Evolutionary conservation across 768 basidiomycete species (phyloP).

Genomic region (Sporobolomyces roseus): DNA sequence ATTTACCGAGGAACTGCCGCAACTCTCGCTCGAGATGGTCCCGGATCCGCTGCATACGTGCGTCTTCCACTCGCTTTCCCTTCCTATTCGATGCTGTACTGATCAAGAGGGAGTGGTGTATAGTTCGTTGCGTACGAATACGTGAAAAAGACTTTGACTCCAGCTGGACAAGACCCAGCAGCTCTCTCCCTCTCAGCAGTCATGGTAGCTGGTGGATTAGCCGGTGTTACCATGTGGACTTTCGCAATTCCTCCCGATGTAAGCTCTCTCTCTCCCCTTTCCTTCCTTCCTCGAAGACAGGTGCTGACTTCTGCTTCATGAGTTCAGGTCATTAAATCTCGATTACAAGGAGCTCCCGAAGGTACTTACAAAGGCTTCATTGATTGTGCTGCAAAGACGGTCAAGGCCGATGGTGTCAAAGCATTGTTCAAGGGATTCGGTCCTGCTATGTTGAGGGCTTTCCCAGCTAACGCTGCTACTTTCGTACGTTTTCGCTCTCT

Average conservation of each 20-base stretch:
- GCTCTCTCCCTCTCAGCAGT: constrained; percentile 80
- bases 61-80: neutral
- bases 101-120: constrained; percentile 52
- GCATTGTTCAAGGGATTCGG: constrained; percentile 97
- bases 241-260: constrained; percentile 96
- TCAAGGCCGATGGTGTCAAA: constrained; percentile 71
- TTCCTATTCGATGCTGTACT: constrained; percentile 50
- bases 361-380: constrained; percentile 94
- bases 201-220: constrained; percentile 85
- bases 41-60: constrained; percentile 88
- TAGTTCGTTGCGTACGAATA: constrained; percentile 90
- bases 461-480: constrained; percentile 94
- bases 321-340: constrained; percentile 85
- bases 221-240: constrained; percentile 97
- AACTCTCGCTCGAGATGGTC: constrained; percentile 91
- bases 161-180: constrained; percentile 69
- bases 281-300: neutral
- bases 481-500: constrained; percentile 61
- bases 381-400: constrained; percentile 87
- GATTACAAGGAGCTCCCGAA: constrained; percentile 90
- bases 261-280: constrained; percentile 46
- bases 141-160: constrained; percentile 79
- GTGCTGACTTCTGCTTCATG: neutral
- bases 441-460: constrained; percentile 88
- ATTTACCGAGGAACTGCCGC: constrained; percentile 89